phyloP scores from a whole-genome alignment of 768 basidiomycete species.

The Suillus plorans region DNA sequence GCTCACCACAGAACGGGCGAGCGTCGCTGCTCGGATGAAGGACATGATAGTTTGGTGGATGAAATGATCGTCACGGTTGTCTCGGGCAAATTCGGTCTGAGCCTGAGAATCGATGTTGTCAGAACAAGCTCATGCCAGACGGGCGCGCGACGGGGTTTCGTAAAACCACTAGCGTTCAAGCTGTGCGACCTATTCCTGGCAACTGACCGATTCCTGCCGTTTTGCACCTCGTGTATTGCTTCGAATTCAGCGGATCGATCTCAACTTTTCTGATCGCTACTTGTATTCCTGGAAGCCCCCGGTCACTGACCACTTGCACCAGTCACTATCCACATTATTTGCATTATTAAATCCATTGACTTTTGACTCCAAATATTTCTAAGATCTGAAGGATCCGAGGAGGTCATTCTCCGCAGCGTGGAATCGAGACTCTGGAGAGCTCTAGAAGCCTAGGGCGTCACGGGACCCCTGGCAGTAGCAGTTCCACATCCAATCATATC shows the following conservation, averaged over 20 bases:
- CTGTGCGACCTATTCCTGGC: conserved; percentile 3
- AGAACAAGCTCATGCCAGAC: no score
- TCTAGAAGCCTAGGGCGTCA: neutral
- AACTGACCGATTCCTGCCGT: neutral
- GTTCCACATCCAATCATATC: conserved; percentile 2
- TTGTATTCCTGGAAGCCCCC: neutral
- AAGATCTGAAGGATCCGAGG: neutral
- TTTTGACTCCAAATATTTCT: neutral
- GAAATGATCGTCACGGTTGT: neutral
- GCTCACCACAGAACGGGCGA: conserved; percentile 44
- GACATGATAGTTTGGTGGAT: conserved; percentile 37
- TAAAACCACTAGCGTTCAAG: neutral
- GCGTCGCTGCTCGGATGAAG: conserved; percentile 37
- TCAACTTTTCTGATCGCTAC: neutral
- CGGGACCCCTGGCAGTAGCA: conserved; percentile 1
- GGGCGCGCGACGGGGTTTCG: neutral
- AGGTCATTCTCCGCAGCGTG: neutral
- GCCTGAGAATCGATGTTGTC: conserved; percentile 16
- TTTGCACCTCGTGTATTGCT: neutral
- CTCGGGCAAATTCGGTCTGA: conserved; percentile 1
- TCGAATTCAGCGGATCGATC: neutral
- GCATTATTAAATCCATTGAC: neutral
- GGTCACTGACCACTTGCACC: neutral
- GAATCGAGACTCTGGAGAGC: neutral
- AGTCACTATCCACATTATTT: neutral